Base-by-base conservation (phyloP, 768 basidiomycete species). In the Leucosporidium scottii region DNA sequence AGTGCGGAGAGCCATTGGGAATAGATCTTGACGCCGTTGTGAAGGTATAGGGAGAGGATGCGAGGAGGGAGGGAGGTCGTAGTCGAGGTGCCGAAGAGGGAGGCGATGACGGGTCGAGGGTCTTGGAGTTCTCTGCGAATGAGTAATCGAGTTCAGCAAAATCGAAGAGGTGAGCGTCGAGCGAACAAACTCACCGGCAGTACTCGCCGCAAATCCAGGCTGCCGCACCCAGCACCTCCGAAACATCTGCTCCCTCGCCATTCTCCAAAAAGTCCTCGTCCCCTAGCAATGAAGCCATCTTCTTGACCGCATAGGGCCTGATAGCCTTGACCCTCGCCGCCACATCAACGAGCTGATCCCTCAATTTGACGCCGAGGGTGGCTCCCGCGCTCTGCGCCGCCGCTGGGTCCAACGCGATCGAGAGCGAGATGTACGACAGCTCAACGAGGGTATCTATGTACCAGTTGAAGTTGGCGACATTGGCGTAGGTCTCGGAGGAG, bases 191-290 rank as follows among this genome's bases (percentile, higher is more conserved):
- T 76, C 73, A 93, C 93, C 85, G 82, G 83, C 88, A 87, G 77
- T 91, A 91, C 79, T 99, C 96, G 25, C 93, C 94, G 69, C 90
- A 92, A 72, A 97, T 89, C 90, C 91, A 99, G 8, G 92, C 91
- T 15, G 93, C 93, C 0, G 93, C 96, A 84, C 90, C 91, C 3
- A 96, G 80, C 13, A 94, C 84, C 75, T 93, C 90, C 0, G 86
- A 84, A 74, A 90, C 66, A 0, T 65, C 69, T 1, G 30, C 47
- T 4, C 34, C 67, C 17, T 70, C 74, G 27, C 62, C 67, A 7
- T 44, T 31, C 57, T 65, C 80, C 60, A 91, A 71, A 73, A 93
- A 83, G 0, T 83, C 82, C 54, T 90, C 87, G 71, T 98, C 93
- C 57, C 83, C 84, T 51, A 98, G 77, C 13, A 98, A 75, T 59